phyloP scores from a whole-genome alignment of 306 rosid species.

The Vigna mungo region DNA sequence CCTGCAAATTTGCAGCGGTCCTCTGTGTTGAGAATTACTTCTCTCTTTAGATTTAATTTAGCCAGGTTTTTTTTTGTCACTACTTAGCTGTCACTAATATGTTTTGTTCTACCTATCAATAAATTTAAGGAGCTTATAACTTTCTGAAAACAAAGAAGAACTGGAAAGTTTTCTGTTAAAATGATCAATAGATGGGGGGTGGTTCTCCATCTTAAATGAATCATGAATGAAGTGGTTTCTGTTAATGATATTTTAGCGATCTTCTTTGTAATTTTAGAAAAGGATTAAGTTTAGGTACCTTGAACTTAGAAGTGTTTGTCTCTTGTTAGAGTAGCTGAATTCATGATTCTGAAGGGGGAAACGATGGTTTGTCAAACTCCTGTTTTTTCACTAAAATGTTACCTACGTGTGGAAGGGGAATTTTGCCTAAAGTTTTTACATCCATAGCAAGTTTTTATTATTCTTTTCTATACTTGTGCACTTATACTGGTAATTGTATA shows the following conservation, averaged over 20 bases:
- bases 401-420: not conserved
- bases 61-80: not conserved
- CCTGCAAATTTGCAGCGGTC: not conserved
- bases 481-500: conserved; percentile 4
- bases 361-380: conserved; percentile 9
- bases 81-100: not conserved
- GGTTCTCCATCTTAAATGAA: not conserved
- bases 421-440: not conserved
- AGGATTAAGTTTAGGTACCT: not conserved
- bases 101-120: not conserved
- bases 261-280: not conserved
- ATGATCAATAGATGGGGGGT: not conserved
- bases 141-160: not conserved
- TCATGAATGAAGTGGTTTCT: not conserved
- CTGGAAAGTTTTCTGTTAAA: not conserved
- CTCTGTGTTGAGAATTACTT: conserved; percentile 6
- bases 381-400: conserved; percentile 8
- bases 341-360: conserved; percentile 14
- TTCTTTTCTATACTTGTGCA: not conserved
- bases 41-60: not conserved
- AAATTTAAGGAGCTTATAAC: not conserved
- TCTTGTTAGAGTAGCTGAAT: conserved; percentile 14
- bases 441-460: not conserved
- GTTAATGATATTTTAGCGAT: not conserved
- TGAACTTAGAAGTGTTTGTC: conserved; percentile 20